phyloP scores from a whole-genome alignment of 2,329 filamentous ascomycete genomes.

The Trichoderma koningiopsis region DNA sequence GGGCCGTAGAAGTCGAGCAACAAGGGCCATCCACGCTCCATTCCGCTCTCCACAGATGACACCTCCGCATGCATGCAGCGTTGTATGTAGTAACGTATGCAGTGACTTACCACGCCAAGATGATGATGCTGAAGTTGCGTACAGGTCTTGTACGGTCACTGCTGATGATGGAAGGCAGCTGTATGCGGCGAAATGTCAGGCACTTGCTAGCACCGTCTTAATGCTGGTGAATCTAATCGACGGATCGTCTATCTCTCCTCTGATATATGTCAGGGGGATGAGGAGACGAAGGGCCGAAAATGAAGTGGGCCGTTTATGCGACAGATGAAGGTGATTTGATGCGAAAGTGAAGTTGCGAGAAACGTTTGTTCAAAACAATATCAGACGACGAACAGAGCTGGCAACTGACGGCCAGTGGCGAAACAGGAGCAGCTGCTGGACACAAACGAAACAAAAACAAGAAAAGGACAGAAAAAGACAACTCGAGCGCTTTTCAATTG shows the following conservation, averaged over 20 bases:
- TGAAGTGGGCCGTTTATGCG: constrained; percentile 22
- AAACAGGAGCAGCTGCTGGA: not conserved
- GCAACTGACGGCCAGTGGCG: not conserved
- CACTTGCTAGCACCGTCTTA: constrained; percentile 3
- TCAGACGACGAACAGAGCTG: not conserved
- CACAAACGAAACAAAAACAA: not conserved
- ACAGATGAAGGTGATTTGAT: constrained; percentile 11
- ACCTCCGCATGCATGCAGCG: constrained; percentile 16
- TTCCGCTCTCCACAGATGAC: constrained; percentile 9
- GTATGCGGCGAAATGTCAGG: not conserved
- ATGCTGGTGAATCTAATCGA: constrained; percentile 14
- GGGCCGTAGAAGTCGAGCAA: constrained; percentile 12
- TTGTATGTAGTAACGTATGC: not conserved
- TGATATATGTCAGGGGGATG: constrained; percentile 4
- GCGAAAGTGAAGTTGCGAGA: not conserved
- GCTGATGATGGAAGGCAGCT: not conserved
- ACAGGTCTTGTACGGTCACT: not conserved
- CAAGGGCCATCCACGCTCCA: constrained; percentile 1
- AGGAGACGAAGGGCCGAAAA: constrained; percentile 26
- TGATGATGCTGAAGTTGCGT: not conserved
- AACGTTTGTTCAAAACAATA: not conserved
- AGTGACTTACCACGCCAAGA: constrained; percentile 28
- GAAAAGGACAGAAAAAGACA: too few species aligned
- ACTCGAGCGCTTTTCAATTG: not conserved
- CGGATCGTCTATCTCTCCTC: not conserved